phyloP scores from a whole-genome alignment of 495 filamentous ascomycete species.

The Hypomontagnella monticulosa region DNA sequence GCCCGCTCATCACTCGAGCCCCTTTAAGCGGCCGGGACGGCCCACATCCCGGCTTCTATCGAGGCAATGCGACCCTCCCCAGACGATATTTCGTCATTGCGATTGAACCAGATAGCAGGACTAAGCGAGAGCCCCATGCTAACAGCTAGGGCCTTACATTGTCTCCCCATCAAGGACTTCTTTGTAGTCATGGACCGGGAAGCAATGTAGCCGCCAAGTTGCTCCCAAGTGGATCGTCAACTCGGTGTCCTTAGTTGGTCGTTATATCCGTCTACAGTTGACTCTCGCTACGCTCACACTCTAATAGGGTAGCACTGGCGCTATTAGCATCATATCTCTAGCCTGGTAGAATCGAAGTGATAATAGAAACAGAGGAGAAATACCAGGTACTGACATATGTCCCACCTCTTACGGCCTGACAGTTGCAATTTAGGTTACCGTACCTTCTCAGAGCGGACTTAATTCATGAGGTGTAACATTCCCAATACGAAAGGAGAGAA shows the following conservation, averaged over 20 bases:
- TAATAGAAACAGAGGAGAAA: no score
- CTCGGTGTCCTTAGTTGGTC: background rate
- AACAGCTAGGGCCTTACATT: background rate
- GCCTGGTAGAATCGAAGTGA: no score
- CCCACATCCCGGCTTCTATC: slow-evolving; percentile 3
- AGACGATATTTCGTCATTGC: background rate
- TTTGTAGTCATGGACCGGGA: background rate
- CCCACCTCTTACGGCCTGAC: no score
- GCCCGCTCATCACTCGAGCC: background rate
- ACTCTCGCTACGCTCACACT: no score
- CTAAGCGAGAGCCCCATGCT: slow-evolving; percentile 8
- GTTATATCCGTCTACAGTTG: background rate
- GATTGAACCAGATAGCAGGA: slow-evolving; percentile 1
- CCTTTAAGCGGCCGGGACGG: background rate
- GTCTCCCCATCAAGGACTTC: background rate
- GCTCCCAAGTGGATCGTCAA: background rate
- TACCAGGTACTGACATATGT: no score
- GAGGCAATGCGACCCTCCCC: slow-evolving; percentile 23
- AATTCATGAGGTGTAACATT: no score
- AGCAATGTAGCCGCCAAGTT: background rate
- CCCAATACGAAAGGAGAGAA: no score
- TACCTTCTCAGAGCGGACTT: no score
- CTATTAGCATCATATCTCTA: background rate
- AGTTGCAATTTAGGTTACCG: no score
- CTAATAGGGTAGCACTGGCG: no score